These are phyloP conservation scores for Steccherinum ochraceum DNA, from an alignment of 768 basidiomycete species.

Conservation along the genomic window DNA sequence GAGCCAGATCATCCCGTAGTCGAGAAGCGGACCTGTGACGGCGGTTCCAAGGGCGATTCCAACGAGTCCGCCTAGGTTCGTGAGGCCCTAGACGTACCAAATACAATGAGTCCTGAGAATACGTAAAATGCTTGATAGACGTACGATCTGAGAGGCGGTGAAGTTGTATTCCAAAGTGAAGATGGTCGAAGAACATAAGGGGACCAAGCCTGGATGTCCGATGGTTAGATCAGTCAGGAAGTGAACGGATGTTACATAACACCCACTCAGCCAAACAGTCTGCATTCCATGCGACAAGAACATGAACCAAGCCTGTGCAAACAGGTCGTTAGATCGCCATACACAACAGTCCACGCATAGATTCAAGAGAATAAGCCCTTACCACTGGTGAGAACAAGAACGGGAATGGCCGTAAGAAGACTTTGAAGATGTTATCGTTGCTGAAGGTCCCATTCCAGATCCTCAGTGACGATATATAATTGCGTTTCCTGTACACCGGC, in stretches of 20 bases:
- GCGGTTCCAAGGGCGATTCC: slow-evolving; percentile 33
- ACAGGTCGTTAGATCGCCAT: not conserved
- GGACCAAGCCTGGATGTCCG: slow-evolving; percentile 32
- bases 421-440: slow-evolving; percentile 27
- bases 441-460: slow-evolving; percentile 34
- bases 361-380: slow-evolving; percentile 10
- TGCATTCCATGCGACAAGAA: slow-evolving; percentile 36
- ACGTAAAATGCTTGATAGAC: not conserved
- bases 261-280: slow-evolving; percentile 37
- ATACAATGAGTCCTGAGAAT: not conserved
- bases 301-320: slow-evolving; percentile 29
- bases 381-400: slow-evolving; percentile 38
- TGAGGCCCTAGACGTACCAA: slow-evolving; percentile 24
- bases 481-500: slow-evolving; percentile 19
- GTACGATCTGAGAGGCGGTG: slow-evolving; percentile 31
- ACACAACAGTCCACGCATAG: not conserved
- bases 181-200: slow-evolving; percentile 38
- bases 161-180: slow-evolving; percentile 39
- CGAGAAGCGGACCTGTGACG: slow-evolving; percentile 33
- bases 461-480: slow-evolving; percentile 24
- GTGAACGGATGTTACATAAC: not conserved
- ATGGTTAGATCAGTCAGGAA: no score
- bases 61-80: slow-evolving; percentile 37
- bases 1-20: slow-evolving; percentile 37
- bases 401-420: slow-evolving; percentile 36